Conservation (phyloP, 1,139 yeast species). For the Yamadazyma oceani region DNA sequence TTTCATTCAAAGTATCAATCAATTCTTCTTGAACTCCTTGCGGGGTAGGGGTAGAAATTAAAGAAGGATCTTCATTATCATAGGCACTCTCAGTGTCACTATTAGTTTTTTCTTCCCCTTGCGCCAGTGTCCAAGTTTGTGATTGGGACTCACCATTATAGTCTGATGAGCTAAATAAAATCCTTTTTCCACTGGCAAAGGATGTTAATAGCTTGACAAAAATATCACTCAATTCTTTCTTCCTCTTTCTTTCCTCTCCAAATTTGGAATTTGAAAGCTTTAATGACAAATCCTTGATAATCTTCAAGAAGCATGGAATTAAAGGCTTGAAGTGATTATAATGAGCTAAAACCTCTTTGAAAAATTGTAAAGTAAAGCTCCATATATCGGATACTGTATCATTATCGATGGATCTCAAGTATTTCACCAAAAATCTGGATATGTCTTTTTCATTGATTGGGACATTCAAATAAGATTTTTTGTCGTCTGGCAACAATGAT, state of each 20-base stretch:
- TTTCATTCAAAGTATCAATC: slow-evolving; percentile 31
- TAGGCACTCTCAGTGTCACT: slow-evolving; percentile 10
- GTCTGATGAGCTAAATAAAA: slow-evolving; percentile 12
- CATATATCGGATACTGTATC: slow-evolving; percentile 81
- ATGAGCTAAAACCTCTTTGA: slow-evolving; percentile 57
- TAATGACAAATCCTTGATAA: slow-evolving; percentile 50
- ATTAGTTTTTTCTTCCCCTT: slow-evolving; percentile 12
- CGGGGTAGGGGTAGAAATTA: slow-evolving; percentile 8
- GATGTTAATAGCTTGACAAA: slow-evolving; percentile 55
- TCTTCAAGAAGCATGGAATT: slow-evolving; percentile 51
- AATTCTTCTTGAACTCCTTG: slow-evolving; percentile 33
- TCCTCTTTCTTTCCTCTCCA: slow-evolving; percentile 59
- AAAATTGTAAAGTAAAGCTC: slow-evolving; percentile 54
- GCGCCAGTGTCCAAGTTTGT: slow-evolving; percentile 4
- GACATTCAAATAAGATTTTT: slow-evolving; percentile 45
- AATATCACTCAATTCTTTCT: slow-evolving; percentile 66
- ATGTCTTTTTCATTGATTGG: slow-evolving; percentile 42
- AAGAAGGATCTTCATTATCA: slow-evolving; percentile 5
- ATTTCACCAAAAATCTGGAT: slow-evolving; percentile 54
- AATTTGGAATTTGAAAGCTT: slow-evolving; percentile 59
- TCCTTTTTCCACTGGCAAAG: slow-evolving; percentile 21
- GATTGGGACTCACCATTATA: neutral
- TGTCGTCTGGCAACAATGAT: slow-evolving; percentile 28
- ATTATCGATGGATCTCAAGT: slow-evolving; percentile 63
- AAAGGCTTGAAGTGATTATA: slow-evolving; percentile 48